A percentile compares a stretch with the other conserved stretches of the same genome.
These are phyloP conservation scores for Phaffia tasmanica DNA, from an alignment of 768 basidiomycete genomes.

Conservation along the genomic window DNA sequence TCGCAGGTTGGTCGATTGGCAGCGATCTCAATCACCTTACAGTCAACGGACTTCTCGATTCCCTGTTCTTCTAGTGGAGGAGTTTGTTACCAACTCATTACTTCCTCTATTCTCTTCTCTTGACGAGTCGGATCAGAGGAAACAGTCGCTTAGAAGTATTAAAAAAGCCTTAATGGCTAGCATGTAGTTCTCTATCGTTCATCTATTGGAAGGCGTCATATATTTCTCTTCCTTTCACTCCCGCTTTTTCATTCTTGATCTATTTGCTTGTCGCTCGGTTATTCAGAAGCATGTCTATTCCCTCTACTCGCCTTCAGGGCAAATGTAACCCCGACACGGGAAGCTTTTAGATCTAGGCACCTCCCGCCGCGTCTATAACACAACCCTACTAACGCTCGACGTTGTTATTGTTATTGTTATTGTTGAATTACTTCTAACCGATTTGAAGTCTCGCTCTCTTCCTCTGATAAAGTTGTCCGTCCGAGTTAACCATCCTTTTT, in stretches of 20 bases:
- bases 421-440: too few relatives aligned
- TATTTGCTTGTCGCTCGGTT: background rate
- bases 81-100: constrained; percentile 24
- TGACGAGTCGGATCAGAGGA: constrained; percentile 16
- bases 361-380: background rate
- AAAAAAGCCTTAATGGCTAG: constrained; percentile 12
- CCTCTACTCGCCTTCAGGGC: background rate
- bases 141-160: constrained; percentile 5
- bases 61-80: constrained; percentile 25
- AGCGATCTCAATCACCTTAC: constrained; percentile 18
- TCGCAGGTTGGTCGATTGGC: constrained; percentile 25
- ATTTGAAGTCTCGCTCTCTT: too few relatives aligned
- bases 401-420: too few relatives aligned
- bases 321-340: background rate
- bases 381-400: too few relatives aligned
- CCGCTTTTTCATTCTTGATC: background rate
- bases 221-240: background rate
- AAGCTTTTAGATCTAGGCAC: background rate
- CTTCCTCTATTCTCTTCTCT: constrained; percentile 17
- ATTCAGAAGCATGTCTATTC: background rate
- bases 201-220: background rate
- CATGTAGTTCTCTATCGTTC: constrained; percentile 3
- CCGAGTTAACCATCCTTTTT: too few relatives aligned
- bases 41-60: constrained; percentile 17
- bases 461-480: too few relatives aligned